Evolutionary conservation across 2,329 filamentous ascomycete genomes (phyloP), one percentile per base, ranked within the genome.

Genomic region (Mollisia scopiformis): DNA sequence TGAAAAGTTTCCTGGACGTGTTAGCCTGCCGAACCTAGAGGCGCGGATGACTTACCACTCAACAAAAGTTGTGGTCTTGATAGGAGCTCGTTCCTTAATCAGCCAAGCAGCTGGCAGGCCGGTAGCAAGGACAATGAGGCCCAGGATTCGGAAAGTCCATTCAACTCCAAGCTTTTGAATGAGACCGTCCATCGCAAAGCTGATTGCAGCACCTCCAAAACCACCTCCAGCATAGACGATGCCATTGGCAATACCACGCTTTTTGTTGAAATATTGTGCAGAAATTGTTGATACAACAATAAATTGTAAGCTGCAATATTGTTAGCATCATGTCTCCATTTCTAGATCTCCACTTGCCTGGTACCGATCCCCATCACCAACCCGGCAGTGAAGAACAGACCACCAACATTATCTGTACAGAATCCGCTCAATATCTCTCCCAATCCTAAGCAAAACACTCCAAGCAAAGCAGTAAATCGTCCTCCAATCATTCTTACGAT

Each of bases 71-170:
- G 72, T 69, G 0, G 68, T 70, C 1, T 72, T 75, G 11, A 78
- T 72, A 0, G 79, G 73, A 0, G 72, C 72, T 13, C 82, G 75
- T 62, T 85, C 82, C 57, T 78, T 78, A 46, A 87, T 78, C 2
- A 86, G 66, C 61, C 75, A 84, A 0, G 84, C 83, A 1, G 83
- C 82, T 1, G 85, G 85, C 0, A 87, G 67, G 0, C 83, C 83
- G 0, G 84, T 87, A 0, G 71, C 79, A 6, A 85, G 70, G 1
- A 79, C 83, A 7, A 79, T 63, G n/a, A 86, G 67, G 0, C 83
- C 83, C 0, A 86, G 73, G 25, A 83, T 76, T 8, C 83, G 78
- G 62, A 82, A 84, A 1, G 81, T 77, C 83, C 81, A 86, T 1
- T 75, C 79, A 2, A 73, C 73, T 27, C 79, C 83, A n/a, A 79